Evolutionary conservation across 768 basidiomycete species (phyloP).

Genomic region (Leucocoprinus birnbaumii): DNA sequence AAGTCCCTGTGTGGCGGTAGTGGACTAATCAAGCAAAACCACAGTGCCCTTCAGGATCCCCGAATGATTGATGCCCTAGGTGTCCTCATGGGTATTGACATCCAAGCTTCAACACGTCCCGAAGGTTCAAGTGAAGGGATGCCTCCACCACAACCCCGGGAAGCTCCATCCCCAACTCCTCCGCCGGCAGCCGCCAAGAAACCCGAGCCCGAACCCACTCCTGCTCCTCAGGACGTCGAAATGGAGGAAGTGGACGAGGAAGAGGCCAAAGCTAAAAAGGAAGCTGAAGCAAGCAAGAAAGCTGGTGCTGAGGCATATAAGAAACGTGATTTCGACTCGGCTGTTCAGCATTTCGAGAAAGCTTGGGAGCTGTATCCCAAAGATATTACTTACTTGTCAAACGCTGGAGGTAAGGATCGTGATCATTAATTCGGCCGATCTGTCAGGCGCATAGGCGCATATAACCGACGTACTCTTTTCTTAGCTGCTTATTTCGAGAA

Average conservation of each 20-base stretch:
- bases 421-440: background rate
- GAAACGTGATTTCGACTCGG: slow-evolving; percentile 76
- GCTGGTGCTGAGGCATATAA: slow-evolving; percentile 83
- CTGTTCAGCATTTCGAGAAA: slow-evolving; percentile 70
- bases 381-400: slow-evolving; percentile 92
- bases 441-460: no score
- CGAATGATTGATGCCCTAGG: slow-evolving; percentile 94
- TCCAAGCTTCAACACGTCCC: slow-evolving; percentile 80
- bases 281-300: slow-evolving; percentile 78
- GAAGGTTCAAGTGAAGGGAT: slow-evolving; percentile 75
- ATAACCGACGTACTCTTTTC: no score
- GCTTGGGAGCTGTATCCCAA: slow-evolving; percentile 95
- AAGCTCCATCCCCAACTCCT: slow-evolving; percentile 29
- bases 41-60: slow-evolving; percentile 69
- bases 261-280: slow-evolving; percentile 71
- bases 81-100: slow-evolving; percentile 89
- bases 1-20: background rate
- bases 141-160: slow-evolving; percentile 25
- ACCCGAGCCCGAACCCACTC: slow-evolving; percentile 33
- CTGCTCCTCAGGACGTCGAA: slow-evolving; percentile 56
- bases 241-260: slow-evolving; percentile 69
- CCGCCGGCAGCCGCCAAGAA: slow-evolving; percentile 40
- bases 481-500: slow-evolving; percentile 92
- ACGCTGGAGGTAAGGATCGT: slow-evolving; percentile 64
- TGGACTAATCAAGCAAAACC: background rate